Percentiles rank a stretch among this genome's conserved stretches.
phyloP scores from a whole-genome alignment of 768 basidiomycete species.

The Russula compacta region DNA sequence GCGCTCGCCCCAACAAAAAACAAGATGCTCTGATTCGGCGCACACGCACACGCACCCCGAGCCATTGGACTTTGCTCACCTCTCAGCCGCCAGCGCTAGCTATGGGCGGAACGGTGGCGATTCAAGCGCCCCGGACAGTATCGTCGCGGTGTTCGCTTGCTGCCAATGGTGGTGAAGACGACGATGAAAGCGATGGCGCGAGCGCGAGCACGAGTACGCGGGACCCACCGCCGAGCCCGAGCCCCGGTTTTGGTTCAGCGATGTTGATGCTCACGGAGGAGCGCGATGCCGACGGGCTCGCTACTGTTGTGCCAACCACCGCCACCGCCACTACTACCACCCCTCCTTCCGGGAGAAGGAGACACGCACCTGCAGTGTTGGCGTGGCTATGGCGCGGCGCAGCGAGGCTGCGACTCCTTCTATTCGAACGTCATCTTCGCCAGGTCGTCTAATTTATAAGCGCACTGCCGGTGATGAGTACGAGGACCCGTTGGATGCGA shows the following conservation, averaged over 20 bases:
- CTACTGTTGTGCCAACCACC: background rate
- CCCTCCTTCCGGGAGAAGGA: no score
- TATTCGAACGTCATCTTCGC: background rate
- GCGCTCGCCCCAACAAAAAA: conserved; percentile 25
- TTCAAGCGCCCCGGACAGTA: background rate
- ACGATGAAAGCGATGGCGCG: conserved; percentile 37
- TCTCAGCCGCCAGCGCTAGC: background rate
- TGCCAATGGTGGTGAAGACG: background rate
- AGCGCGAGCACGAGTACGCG: conserved; percentile 54
- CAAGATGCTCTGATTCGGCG: conserved; percentile 16
- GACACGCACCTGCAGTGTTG: no score
- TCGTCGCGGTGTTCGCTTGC: background rate
- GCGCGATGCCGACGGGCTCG: conserved; percentile 48
- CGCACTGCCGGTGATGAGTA: background rate
- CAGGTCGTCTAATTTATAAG: background rate
- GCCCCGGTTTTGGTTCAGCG: conserved; percentile 65
- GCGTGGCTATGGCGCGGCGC: background rate
- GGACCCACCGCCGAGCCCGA: conserved; percentile 67
- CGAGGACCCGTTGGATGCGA: background rate
- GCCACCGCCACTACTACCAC: no score
- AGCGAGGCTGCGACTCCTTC: background rate
- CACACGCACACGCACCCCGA: no score
- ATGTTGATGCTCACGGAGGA: conserved; percentile 60
- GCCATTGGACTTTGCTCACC: conserved; percentile 4
- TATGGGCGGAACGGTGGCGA: background rate